These are phyloP conservation scores for Staphylotrichum longicolle DNA, from an alignment of 495 filamentous ascomycete species.

Conservation along the genomic window DNA sequence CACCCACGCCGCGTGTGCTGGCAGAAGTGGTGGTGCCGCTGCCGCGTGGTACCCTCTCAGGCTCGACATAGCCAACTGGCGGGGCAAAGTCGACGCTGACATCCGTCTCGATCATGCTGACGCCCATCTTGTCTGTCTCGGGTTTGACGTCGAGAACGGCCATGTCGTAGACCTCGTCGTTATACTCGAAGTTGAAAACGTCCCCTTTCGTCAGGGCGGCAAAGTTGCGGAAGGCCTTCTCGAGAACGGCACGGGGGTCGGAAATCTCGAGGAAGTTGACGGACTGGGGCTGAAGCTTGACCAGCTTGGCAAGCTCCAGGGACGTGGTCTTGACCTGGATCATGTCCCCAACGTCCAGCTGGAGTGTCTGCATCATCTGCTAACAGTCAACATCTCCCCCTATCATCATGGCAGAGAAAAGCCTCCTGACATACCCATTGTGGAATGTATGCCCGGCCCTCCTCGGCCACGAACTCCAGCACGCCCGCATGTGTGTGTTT, in stretches of 20 bases:
- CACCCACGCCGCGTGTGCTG: slow-evolving; percentile 35
- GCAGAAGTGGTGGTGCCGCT: slow-evolving; percentile 64
- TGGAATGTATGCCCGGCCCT: slow-evolving; percentile 92
- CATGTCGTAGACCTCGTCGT: slow-evolving; percentile 88
- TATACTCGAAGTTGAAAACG: slow-evolving; percentile 92
- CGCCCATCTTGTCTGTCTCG: slow-evolving; percentile 66
- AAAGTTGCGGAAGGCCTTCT: slow-evolving; percentile 94
- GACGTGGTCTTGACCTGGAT: slow-evolving; percentile 93
- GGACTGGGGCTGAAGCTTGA: slow-evolving; percentile 94
- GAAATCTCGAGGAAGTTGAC: slow-evolving; percentile 90
- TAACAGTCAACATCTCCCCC: slow-evolving; percentile 14
- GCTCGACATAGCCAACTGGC: slow-evolving; percentile 90
- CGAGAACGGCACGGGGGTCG: slow-evolving; percentile 96
- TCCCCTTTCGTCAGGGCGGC: slow-evolving; percentile 88
- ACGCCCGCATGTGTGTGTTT: slow-evolving; percentile 88
- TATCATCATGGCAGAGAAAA: background rate
- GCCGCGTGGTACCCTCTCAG: slow-evolving; percentile 51
- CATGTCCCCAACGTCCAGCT: slow-evolving; percentile 86
- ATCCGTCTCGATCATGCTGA: slow-evolving; percentile 95
- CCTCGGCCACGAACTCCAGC: slow-evolving; percentile 94
- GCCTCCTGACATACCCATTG: slow-evolving; percentile 68
- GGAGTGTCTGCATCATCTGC: slow-evolving; percentile 90
- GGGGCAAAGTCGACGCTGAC: slow-evolving; percentile 92
- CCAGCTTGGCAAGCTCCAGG: slow-evolving; percentile 80
- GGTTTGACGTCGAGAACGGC: slow-evolving; percentile 92